Conservation (phyloP, 352 stramenopile genomes). For the Globisporangium alternatum region DNA sequence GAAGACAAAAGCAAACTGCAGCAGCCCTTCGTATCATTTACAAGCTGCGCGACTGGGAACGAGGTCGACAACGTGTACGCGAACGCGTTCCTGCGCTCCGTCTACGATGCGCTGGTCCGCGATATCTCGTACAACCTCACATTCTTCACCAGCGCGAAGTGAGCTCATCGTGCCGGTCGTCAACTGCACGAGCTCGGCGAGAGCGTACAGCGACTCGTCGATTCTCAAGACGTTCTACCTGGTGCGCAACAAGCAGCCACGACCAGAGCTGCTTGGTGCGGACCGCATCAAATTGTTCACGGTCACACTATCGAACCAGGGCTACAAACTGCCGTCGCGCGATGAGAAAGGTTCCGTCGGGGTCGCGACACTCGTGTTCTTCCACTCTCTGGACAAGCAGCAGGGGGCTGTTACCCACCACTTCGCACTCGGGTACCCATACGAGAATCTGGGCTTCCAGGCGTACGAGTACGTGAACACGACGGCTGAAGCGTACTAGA, state of each 20-base stretch:
- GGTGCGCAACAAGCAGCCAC: conserved; percentile 3
- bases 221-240: conserved; percentile 6
- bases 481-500: conserved; percentile 5
- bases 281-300: conserved; percentile 9
- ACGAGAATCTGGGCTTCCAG: conserved; percentile 14
- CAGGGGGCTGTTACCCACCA: conserved; percentile 11
- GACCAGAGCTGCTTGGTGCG: background rate
- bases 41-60: background rate
- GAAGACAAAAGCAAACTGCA: background rate
- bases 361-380: conserved; percentile 9
- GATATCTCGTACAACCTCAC: conserved; percentile 18
- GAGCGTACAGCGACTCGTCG: background rate
- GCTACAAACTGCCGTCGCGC: conserved; percentile 11
- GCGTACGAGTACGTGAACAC: conserved; percentile 11
- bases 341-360: conserved; percentile 10
- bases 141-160: conserved; percentile 16
- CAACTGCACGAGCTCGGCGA: conserved; percentile 10
- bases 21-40: background rate
- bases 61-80: conserved; percentile 6
- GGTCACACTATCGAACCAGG: conserved; percentile 10
- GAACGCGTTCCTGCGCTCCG: conserved; percentile 14
- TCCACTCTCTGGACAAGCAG: conserved; percentile 11
- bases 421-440: conserved; percentile 28
- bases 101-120: conserved; percentile 15
- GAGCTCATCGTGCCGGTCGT: conserved; percentile 37